Evolutionary conservation across 1,284 basidiomycete species (phyloP).

Genomic region (Tilletia indica): DNA sequence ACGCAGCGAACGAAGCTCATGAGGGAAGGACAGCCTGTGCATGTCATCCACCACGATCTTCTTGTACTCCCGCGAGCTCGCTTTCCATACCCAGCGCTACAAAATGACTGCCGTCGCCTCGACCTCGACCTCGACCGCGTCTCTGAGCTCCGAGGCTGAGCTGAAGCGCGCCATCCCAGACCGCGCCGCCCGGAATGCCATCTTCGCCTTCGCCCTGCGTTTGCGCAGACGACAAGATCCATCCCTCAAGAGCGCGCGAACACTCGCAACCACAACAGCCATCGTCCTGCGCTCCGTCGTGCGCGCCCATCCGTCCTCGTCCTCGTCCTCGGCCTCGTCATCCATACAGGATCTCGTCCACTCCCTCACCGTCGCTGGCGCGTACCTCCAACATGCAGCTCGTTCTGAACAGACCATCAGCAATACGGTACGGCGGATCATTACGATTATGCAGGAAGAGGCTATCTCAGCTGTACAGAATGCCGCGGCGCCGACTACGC

Average conservation of each 20-base stretch:
- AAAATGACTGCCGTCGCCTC: too few relatives aligned
- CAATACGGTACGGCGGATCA: constrained; percentile 4
- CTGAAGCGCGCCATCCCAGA: background rate
- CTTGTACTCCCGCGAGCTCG: background rate
- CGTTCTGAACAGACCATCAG: background rate
- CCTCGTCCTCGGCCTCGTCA: background rate
- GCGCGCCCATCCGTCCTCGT: background rate
- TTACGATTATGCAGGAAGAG: constrained; percentile 3
- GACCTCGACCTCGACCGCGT: too few relatives aligned
- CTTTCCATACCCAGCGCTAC: too few relatives aligned
- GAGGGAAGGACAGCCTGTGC: background rate
- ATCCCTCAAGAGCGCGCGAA: constrained; percentile 8
- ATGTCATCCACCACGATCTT: background rate
- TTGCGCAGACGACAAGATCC: background rate
- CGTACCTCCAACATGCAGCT: background rate
- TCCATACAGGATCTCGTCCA: background rate
- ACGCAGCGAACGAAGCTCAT: background rate
- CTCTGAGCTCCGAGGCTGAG: background rate
- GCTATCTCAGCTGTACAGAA: background rate
- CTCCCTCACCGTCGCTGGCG: background rate
- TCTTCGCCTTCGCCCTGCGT: constrained; percentile 8
- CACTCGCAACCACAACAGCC: constrained; percentile 5
- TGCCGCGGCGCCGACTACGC: background rate
- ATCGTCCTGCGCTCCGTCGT: constrained; percentile 10
- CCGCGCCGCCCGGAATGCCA: background rate